Percentiles rank a stretch among this genome's conserved stretches.
phyloP scores from a whole-genome alignment of 2,329 filamentous ascomycete species.

The Aspergillus puulaauensis region DNA sequence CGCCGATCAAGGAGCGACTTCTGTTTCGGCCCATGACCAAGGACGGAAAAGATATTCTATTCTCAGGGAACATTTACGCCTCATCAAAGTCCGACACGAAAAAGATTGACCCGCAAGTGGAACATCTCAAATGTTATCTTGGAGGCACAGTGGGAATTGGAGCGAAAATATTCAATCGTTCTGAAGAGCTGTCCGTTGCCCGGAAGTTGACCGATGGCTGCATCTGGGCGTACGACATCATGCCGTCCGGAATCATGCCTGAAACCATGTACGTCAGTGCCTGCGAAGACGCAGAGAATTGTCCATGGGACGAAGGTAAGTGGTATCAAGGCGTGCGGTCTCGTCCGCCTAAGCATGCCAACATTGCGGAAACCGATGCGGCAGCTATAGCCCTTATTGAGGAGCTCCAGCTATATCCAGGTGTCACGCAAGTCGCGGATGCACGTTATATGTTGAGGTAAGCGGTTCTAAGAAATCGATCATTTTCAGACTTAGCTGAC shows the following conservation, averaged over 20 bases:
- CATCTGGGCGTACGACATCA: slow-evolving; percentile 60
- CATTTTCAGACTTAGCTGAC: not conserved
- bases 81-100: slow-evolving; percentile 17
- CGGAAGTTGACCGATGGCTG: slow-evolving; percentile 60
- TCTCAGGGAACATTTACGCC: slow-evolving; percentile 34
- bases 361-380: slow-evolving; percentile 17
- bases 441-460: slow-evolving; percentile 33
- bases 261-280: slow-evolving; percentile 55
- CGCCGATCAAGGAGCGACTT: slow-evolving; percentile 40
- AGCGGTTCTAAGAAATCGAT: not conserved
- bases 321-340: slow-evolving; percentile 32
- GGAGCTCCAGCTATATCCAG: slow-evolving; percentile 24
- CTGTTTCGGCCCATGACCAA: slow-evolving; percentile 47
- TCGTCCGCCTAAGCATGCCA: slow-evolving; percentile 16
- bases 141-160: slow-evolving; percentile 63
- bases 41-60: slow-evolving; percentile 40
- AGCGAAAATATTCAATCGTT: slow-evolving; percentile 55
- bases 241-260: slow-evolving; percentile 61
- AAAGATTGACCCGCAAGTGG: slow-evolving; percentile 41
- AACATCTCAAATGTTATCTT: slow-evolving; percentile 61
- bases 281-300: slow-evolving; percentile 47
- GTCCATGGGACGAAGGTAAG: slow-evolving; percentile 54
- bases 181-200: slow-evolving; percentile 56
- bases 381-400: slow-evolving; percentile 23
- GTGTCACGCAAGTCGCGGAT: slow-evolving; percentile 27